These are phyloP conservation scores for Deakozyma indianensis DNA, from an alignment of 805 yeast species.

Conservation along the genomic window DNA sequence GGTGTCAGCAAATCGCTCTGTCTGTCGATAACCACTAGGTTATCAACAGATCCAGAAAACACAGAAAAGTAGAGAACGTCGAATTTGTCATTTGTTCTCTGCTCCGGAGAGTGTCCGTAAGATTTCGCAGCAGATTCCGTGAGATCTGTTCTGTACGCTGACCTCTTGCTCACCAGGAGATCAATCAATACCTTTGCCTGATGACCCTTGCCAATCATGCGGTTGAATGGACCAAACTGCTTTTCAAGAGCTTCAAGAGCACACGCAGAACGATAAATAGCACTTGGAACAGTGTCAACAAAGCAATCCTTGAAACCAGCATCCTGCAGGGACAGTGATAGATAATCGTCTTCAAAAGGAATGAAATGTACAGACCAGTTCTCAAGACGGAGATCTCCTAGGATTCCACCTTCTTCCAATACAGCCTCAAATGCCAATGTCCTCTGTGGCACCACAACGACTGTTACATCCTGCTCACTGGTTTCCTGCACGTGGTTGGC, in stretches of 20 bases:
- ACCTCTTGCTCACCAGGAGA: slow-evolving; percentile 19
- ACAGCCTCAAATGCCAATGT: slow-evolving; percentile 15
- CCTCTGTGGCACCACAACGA: slow-evolving; percentile 15
- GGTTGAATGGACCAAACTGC: slow-evolving; percentile 32
- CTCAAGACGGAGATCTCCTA: slow-evolving; percentile 26
- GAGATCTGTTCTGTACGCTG: slow-evolving; percentile 18
- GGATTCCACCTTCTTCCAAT: slow-evolving; percentile 23
- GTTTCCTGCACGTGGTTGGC: slow-evolving; percentile 9
- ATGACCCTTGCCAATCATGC: slow-evolving; percentile 46
- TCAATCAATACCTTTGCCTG: slow-evolving; percentile 36
- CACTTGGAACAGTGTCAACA: slow-evolving; percentile 29
- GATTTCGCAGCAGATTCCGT: slow-evolving; percentile 6
- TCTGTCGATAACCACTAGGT: slow-evolving; percentile 68
- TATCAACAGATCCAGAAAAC: slow-evolving; percentile 27
- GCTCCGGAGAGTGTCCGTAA: not conserved
- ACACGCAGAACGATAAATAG: slow-evolving; percentile 34
- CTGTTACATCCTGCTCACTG: slow-evolving; percentile 2
- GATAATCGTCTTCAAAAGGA: slow-evolving; percentile 27
- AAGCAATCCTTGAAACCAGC: slow-evolving; percentile 30
- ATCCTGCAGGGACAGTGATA: slow-evolving; percentile 27
- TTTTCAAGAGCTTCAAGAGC: slow-evolving; percentile 33
- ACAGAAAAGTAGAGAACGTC: slow-evolving; percentile 17
- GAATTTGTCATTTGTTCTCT: slow-evolving; percentile 6
- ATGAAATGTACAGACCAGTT: slow-evolving; percentile 33
- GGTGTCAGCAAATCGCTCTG: slow-evolving; percentile 61